Base-by-base conservation (phyloP, 78 protist species). In the Monosiga brevicollis region DNA sequence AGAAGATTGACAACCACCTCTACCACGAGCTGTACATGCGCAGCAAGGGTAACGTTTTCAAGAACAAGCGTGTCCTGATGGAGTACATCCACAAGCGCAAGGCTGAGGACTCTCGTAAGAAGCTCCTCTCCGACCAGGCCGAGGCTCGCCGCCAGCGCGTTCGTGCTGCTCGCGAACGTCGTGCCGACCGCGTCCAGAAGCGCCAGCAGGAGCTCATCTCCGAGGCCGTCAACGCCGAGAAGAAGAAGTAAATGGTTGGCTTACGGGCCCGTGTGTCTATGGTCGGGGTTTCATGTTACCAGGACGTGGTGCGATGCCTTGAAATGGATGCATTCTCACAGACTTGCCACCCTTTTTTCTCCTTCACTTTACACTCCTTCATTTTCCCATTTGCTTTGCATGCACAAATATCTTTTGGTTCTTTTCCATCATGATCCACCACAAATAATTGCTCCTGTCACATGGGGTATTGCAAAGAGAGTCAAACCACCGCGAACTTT, bases 1-100 rank as follows among this genome's bases (percentile, higher is more conserved):
- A 89, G 90, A 98, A 98, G 95, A 94, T 97, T 90, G 98, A 96
- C 91, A 89, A 83, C 82, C 94, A 94, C 91, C 86, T 87, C 82
- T 96, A 98, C 96, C 98, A 95, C 93, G 90, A 87, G 41, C 90
- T 97, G 72, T 97, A 98, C 94, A 74, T 94, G 84, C 92, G 94
- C 90, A 49, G 87, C 84, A 97, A 97, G 95, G 99, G 99, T 91
- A 97, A 97, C 95, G 95, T 83, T 74, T 98, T 97, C 99, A 95
- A 94, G 95, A 97, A 96, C 98, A 96, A 96, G 94, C 94, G 98
- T 49, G 96, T 91, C 40, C 91, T 98, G 43, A 90, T 97, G 88
- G 99, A 95, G 91, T 94, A 90, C 95, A 95, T 98, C 91, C 91
- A 89, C 94, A 92, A 83, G 88, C 87, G 86, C 73, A 90, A 94